Evolutionary conservation across 1,284 basidiomycete species (phyloP).

Genomic region (Limonomyces culmigenus): DNA sequence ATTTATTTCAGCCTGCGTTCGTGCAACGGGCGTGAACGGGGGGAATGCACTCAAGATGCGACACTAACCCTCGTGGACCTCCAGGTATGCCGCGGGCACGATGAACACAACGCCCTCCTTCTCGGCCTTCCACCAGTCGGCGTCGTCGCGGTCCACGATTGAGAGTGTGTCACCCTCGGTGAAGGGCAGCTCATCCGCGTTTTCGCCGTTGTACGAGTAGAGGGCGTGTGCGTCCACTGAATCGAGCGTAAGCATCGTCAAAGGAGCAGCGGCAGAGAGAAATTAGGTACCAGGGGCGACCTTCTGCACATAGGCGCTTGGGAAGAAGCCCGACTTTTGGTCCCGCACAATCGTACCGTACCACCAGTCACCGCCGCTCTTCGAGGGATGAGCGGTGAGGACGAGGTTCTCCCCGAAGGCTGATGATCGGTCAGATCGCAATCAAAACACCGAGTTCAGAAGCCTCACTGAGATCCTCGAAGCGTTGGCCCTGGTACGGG

Average conservation of each 20-base stretch:
- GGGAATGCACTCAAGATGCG: constrained; percentile 34
- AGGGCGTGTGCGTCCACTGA: constrained; percentile 59
- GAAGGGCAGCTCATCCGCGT: constrained; percentile 71
- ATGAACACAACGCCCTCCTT: constrained; percentile 69
- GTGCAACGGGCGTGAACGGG: constrained; percentile 36
- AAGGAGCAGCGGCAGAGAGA: constrained; percentile 4
- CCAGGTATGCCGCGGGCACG: constrained; percentile 80
- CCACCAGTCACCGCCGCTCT: constrained; percentile 84
- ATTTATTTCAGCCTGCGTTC: constrained; percentile 55
- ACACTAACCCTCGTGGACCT: constrained; percentile 76
- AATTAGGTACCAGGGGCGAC: constrained; percentile 41
- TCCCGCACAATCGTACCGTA: constrained; percentile 62
- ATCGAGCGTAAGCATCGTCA: constrained; percentile 12
- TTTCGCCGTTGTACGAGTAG: constrained; percentile 58
- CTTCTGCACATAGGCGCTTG: constrained; percentile 74
- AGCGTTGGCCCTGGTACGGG: constrained; percentile 69
- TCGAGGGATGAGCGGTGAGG: constrained; percentile 72
- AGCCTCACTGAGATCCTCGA: constrained; percentile 68
- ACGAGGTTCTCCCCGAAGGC: constrained; percentile 76
- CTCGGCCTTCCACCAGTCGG: constrained; percentile 91
- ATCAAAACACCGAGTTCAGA: not conserved
- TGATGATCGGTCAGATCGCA: constrained; percentile 14
- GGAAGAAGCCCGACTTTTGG: constrained; percentile 77
- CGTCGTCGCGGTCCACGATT: constrained; percentile 68
- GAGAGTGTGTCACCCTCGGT: constrained; percentile 59